phyloP scores from a whole-genome alignment of 495 filamentous ascomycete genomes.

The Peziza echinospora region DNA sequence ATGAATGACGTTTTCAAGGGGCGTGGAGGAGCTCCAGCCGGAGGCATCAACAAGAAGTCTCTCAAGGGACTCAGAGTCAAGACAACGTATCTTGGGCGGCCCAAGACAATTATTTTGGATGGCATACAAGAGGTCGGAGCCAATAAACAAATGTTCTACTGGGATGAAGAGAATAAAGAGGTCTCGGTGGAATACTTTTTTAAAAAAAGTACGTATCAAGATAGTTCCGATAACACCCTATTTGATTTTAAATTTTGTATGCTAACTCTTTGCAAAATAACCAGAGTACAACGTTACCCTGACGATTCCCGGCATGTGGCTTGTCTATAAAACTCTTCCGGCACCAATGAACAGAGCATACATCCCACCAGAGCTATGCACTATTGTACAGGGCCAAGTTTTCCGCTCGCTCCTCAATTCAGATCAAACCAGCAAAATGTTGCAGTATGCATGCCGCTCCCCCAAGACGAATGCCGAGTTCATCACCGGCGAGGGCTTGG shows the following conservation, averaged over 20 bases:
- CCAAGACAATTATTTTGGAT: slow-evolving; percentile 4
- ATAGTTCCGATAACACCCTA: too few relatives aligned
- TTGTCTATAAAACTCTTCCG: too few relatives aligned
- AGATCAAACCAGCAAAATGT: slow-evolving; percentile 16
- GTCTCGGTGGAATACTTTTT: slow-evolving; percentile 1
- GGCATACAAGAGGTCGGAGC: slow-evolving; percentile 7
- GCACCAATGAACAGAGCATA: neutral
- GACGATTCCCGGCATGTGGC: too few relatives aligned
- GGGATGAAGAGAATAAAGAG: slow-evolving; percentile 4
- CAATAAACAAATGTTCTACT: slow-evolving; percentile 10
- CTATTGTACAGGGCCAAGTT: slow-evolving; percentile 10
- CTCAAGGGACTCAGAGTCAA: slow-evolving; percentile 8
- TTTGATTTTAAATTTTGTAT: neutral
- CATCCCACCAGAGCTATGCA: slow-evolving; percentile 13
- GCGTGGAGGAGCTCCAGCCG: neutral
- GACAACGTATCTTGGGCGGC: slow-evolving; percentile 1
- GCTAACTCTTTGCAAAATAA: too few relatives aligned
- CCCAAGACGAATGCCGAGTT: slow-evolving; percentile 13
- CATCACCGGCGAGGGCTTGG: slow-evolving; percentile 14
- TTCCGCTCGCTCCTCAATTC: slow-evolving; percentile 13
- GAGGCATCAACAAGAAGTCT: slow-evolving; percentile 8
- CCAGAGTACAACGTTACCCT: too few relatives aligned
- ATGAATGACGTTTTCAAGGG: neutral
- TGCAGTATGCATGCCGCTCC: slow-evolving; percentile 9
- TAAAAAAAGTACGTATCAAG: neutral